Evolutionary conservation across 805 yeast genomes (phyloP), one percentile per base, ranked within the genome.

Genomic region (Ogataea henricii): DNA sequence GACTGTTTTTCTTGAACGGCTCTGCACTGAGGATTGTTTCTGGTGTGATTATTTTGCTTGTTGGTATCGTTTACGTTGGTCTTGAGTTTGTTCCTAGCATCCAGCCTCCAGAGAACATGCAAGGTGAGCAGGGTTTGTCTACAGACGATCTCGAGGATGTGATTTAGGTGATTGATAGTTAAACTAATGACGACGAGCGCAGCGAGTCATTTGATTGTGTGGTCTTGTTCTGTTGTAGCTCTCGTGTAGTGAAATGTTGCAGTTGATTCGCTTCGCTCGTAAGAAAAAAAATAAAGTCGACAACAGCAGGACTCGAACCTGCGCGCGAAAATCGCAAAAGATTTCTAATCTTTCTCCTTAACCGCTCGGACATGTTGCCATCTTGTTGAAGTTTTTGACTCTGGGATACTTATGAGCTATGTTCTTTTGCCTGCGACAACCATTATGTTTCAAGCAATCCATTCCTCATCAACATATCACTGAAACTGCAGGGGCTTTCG

Each of bases 41-140:
- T n/a, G 84, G 85, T 2, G 53, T 84, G 8, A 43, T 86, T 12
- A 70, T 87, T n/a, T 75, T 80, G 33, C 34, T 80, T 2, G 65
- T 82, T 20, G 96, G 96, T 23, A 61, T 80, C 18, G 77, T 67
- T 2, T 89, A 74, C 66, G 62, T 76, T 41, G 79, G 68, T 1
- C 74, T 89, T 59, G 94, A 89, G 66, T 84, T 85, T 43, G 66
- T 87, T 22, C 89, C 91, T 16, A 78, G 86, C 51, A 72, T 88
- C 35, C 83, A 87, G 45, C 85, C 90, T 23, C 97, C 96, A 16
- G 86, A 79, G 48, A 88, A 85, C 68, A 88, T 89, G 87, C 86
- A 77, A 59, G 69, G 76, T 32, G 82, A 73, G 36, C 73, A 73
- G 30, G 70, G 70, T 3, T 52, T 66, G 14, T 51, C 64, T 14